phyloP scores from a whole-genome alignment of 495 filamentous ascomycete genomes.

The Cenococcum geophilum region DNA sequence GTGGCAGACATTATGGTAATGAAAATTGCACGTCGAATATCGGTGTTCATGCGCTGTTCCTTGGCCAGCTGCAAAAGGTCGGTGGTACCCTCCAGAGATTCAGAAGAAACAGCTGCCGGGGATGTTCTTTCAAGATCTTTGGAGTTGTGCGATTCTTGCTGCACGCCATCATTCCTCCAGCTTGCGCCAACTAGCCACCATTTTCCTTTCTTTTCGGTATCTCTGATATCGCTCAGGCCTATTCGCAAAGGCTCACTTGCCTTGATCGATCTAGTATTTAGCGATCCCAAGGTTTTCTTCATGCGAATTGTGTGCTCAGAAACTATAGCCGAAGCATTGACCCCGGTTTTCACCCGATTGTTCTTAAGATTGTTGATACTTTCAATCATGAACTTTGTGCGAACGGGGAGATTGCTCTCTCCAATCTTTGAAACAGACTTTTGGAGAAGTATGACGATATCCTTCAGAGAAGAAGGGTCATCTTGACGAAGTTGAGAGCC shows the following conservation, averaged over 20 bases:
- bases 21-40: conserved; percentile 87
- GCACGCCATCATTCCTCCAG: conserved; percentile 49
- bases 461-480: conserved; percentile 83
- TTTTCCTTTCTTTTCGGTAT: conserved; percentile 82
- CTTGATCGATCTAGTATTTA: conserved; percentile 62
- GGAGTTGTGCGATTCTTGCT: conserved; percentile 31
- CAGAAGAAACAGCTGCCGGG: not conserved
- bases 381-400: conserved; percentile 97
- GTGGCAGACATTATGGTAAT: conserved; percentile 79
- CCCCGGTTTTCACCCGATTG: conserved; percentile 75
- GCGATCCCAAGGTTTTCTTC: conserved; percentile 70
- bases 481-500: conserved; percentile 72
- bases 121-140: conserved; percentile 15
- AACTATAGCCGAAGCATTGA: conserved; percentile 53
- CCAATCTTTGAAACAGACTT: conserved; percentile 59
- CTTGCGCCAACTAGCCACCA: conserved; percentile 98
- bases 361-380: conserved; percentile 91
- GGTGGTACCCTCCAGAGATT: conserved; percentile 48
- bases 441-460: conserved; percentile 77
- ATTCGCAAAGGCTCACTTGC: conserved; percentile 77
- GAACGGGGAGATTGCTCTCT: conserved; percentile 67
- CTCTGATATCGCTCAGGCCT: conserved; percentile 69
- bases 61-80: conserved; percentile 71
- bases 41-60: conserved; percentile 90
- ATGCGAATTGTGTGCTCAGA: conserved; percentile 76